Evolutionary conservation across 140 eudicot species (phyloP), one percentile per base, ranked within the genome.

Genomic region (Oenanthe javanica): DNA sequence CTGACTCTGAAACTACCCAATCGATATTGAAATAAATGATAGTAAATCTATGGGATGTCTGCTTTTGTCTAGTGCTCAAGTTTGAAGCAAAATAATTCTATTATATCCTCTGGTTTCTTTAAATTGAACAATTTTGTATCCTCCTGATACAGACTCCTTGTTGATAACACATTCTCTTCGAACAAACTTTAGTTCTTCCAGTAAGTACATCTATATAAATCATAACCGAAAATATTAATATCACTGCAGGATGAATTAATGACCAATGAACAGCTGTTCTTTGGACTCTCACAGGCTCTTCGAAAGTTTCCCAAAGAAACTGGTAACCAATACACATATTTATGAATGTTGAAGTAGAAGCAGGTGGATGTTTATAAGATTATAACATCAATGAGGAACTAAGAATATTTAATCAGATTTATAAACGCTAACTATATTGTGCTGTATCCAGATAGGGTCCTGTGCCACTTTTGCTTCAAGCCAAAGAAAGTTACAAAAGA

Each of bases 381-480:
- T 78, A 70, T 11, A 63, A 14, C 46, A 52, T 66, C 49, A 42
- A 43, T 72, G 70, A 59, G 27, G 21, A 59, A 64, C 55, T 59
- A 49, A 70, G 14, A 19, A 18, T 55, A 77, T 18, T 19, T 19
- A 13, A 36, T 12, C 8, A 76, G 79, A 57, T 52, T 69, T 63
- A n/a, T 13, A 51, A 25, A 76, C 2, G 61, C 38, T 38, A 82
- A 47, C n/a, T 43, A 23, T 71, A 79, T 75, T 19, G 40, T 89
- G 80, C 77, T 59, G 61, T 69, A 67, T 43, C 67, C 92, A 95
- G 98, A 95, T 83, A 89, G 92, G 88, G 96, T 95, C 83, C 96
- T 95, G 46, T 95, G 98, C 84, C 93, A 95, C 86, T 95, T 95
- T 91, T 95, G 99, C 90, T 95, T 90, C 87, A 95, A 92, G 93